Conservation (phyloP, 768 basidiomycete genomes). For the Leccinum longicurvipes region DNA sequence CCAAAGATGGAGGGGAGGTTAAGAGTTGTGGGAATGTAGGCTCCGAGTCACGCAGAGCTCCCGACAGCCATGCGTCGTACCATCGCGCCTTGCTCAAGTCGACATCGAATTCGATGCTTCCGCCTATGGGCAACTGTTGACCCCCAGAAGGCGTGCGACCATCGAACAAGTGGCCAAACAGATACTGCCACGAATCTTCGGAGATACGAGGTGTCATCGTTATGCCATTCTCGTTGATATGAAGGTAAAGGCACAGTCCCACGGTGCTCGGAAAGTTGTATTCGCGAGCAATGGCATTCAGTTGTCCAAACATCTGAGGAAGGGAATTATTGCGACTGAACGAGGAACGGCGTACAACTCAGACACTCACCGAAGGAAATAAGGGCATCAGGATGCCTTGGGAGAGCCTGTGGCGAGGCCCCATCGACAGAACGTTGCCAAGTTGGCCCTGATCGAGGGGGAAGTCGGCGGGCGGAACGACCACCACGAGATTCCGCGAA, state of each 20-base stretch:
- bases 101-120: constrained; percentile 84
- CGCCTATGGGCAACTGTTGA: constrained; percentile 58
- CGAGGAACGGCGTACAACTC: not conserved
- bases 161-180: constrained; percentile 65
- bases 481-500: constrained; percentile 58
- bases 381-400: constrained; percentile 75
- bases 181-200: constrained; percentile 71
- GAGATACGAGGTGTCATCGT: constrained; percentile 67
- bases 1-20: constrained; percentile 38
- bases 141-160: constrained; percentile 31
- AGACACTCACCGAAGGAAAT: constrained; percentile 56
- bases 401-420: constrained; percentile 56
- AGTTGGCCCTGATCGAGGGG: constrained; percentile 56
- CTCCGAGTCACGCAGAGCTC: constrained; percentile 44
- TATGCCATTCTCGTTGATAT: constrained; percentile 53
- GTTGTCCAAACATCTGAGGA: constrained; percentile 67
- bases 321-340: not conserved
- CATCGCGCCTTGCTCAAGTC: constrained; percentile 74
- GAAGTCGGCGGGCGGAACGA: constrained; percentile 61
- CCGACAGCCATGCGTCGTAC: constrained; percentile 68
- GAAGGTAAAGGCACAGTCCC: constrained; percentile 79
- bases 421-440: constrained; percentile 54
- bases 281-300: constrained; percentile 76
- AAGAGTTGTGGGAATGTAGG: constrained; percentile 39
- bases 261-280: constrained; percentile 75